Conservation (phyloP, 2,329 filamentous ascomycete genomes). For the Phoma sp. region DNA sequence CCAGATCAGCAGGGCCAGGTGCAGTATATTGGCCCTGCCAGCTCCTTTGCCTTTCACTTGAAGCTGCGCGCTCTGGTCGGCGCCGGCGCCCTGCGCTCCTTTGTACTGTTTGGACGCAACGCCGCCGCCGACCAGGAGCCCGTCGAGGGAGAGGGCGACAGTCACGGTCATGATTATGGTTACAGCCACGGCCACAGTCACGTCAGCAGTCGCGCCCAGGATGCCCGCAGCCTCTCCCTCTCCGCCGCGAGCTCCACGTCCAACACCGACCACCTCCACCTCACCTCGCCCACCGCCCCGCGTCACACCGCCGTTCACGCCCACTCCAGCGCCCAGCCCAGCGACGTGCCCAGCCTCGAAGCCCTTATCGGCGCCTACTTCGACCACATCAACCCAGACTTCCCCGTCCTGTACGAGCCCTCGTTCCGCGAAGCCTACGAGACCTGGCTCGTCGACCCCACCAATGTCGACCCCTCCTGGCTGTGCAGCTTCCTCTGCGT, state of each 20-base stretch:
- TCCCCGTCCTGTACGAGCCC: slow-evolving; percentile 52
- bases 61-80: slow-evolving; percentile 51
- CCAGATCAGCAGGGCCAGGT: slow-evolving; percentile 54
- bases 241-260: slow-evolving; percentile 31
- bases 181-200: too few relatives aligned
- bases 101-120: slow-evolving; percentile 52
- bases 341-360: slow-evolving; percentile 35
- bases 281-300: slow-evolving; percentile 26
- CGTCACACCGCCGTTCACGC: background rate
- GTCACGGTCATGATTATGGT: too few relatives aligned
- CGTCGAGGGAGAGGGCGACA: slow-evolving; percentile 23
- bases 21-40: slow-evolving; percentile 54
- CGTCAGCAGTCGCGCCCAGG: too few relatives aligned
- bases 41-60: slow-evolving; percentile 53
- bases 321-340: slow-evolving; percentile 12
- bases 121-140: slow-evolving; percentile 44
- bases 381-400: slow-evolving; percentile 52
- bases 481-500: slow-evolving; percentile 52
- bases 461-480: slow-evolving; percentile 49
- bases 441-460: slow-evolving; percentile 39
- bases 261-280: slow-evolving; percentile 22
- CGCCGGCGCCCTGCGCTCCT: slow-evolving; percentile 40
- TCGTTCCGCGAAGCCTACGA: slow-evolving; percentile 53
- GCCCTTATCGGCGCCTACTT: slow-evolving; percentile 51
- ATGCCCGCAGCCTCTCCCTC: slow-evolving; percentile 19